Evolutionary conservation across 176 grass and related monocot species (phyloP).

Genomic region (Rhynchospora tenuis): DNA sequence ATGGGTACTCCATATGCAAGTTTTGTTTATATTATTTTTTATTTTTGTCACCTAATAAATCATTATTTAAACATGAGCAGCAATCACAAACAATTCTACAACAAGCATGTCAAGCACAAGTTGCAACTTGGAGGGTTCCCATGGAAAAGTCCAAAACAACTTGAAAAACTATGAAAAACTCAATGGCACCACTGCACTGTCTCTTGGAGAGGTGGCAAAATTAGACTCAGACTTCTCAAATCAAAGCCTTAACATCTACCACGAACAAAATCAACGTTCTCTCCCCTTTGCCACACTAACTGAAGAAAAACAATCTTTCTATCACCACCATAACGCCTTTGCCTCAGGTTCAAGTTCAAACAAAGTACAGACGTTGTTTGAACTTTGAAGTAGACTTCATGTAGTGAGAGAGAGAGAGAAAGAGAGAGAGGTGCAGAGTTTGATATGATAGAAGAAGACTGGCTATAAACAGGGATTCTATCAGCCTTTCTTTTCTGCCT

Average conservation of each 20-base stretch:
- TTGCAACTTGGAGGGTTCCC: constrained; percentile 6
- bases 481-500: constrained; percentile 26
- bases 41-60: background rate
- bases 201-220: constrained; percentile 18
- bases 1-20: background rate
- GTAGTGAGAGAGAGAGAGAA: constrained; percentile 1
- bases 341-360: constrained; percentile 16
- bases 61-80: background rate
- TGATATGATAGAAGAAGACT: constrained; percentile 28
- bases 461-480: constrained; percentile 27
- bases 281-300: constrained; percentile 3
- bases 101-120: constrained; percentile 26
- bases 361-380: constrained; percentile 10
- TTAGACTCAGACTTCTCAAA: constrained; percentile 8
- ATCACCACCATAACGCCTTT: background rate
- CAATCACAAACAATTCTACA: constrained; percentile 26
- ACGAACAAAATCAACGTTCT: constrained; percentile 5
- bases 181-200: background rate
- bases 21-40: background rate
- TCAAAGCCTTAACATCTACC: constrained; percentile 17
- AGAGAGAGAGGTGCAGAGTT: background rate
- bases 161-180: background rate
- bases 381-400: constrained; percentile 26
- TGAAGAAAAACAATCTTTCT: constrained; percentile 17
- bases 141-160: background rate